Conservation (phyloP, 2,329 filamentous ascomycete species). For the Celoporthe dispersa region DNA sequence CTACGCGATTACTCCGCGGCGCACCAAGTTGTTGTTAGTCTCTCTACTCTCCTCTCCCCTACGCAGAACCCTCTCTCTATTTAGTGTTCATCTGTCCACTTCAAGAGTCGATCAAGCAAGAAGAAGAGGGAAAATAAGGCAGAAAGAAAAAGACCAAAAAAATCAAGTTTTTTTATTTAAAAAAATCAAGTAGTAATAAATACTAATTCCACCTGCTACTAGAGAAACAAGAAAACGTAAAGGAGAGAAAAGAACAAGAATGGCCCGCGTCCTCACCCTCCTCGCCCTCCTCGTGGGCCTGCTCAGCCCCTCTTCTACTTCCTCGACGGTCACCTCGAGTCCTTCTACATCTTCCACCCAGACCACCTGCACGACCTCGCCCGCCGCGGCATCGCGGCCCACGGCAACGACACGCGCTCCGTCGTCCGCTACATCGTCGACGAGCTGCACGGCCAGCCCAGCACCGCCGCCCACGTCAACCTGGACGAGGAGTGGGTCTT, state of each 20-base stretch:
- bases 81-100: background rate
- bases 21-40: background rate
- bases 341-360: conserved; percentile 77
- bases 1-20: background rate
- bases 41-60: background rate
- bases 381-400: conserved; percentile 64
- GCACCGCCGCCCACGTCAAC: conserved; percentile 62
- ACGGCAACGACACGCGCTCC: conserved; percentile 75
- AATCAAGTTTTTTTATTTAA: background rate
- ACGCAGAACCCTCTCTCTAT: background rate
- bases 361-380: conserved; percentile 71
- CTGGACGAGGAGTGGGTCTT: conserved; percentile 83
- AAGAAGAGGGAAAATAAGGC: background rate
- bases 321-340: conserved; percentile 62
- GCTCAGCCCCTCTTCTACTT: conserved; percentile 57
- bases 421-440: conserved; percentile 72
- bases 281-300: conserved; percentile 59
- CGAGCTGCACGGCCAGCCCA: conserved; percentile 64
- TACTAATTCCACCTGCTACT: background rate
- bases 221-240: background rate
- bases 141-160: background rate
- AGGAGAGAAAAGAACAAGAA: background rate
- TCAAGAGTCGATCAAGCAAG: background rate
- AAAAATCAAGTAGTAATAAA: background rate
- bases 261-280: conserved; percentile 48